Conservation (phyloP, 306 rosid species). For the Quercus robur region DNA sequence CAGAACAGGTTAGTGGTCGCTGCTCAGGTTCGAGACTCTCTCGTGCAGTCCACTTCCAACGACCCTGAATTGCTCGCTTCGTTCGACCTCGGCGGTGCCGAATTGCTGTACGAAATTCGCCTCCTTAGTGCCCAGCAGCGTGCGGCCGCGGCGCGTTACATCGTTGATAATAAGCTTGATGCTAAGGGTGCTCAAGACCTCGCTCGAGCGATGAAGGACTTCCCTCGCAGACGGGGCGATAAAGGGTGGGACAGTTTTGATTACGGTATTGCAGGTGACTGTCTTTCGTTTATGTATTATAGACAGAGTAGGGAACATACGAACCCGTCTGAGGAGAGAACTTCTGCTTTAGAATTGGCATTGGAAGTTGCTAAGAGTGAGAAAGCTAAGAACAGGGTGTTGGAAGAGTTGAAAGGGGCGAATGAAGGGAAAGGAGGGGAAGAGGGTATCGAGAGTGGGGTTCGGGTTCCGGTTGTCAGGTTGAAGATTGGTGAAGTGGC, state of each 20-base stretch:
- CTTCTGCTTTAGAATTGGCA: constrained; percentile 47
- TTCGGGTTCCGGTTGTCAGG: constrained; percentile 78
- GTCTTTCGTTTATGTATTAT: constrained; percentile 64
- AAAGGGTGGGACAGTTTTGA: constrained; percentile 68
- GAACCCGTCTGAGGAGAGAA: constrained; percentile 43
- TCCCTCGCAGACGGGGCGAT: constrained; percentile 62
- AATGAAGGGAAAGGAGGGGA: background rate
- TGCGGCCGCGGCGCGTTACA: constrained; percentile 51
- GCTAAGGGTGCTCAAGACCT: constrained; percentile 54
- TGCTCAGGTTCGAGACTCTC: constrained; percentile 74
- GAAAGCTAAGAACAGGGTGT: constrained; percentile 35
- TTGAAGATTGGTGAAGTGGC: constrained; percentile 81
- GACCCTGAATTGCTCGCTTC: constrained; percentile 39
- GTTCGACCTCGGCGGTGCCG: constrained; percentile 70
- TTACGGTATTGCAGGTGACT: constrained; percentile 63
- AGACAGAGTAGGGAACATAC: constrained; percentile 60
- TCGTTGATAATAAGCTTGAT: constrained; percentile 41
- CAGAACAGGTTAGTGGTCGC: constrained; percentile 72
- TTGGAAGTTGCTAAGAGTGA: constrained; percentile 50
- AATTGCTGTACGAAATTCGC: constrained; percentile 65
- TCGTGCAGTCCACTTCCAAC: constrained; percentile 34
- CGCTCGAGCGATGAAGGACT: constrained; percentile 79
- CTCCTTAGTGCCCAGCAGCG: constrained; percentile 59
- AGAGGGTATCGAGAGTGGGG: background rate
- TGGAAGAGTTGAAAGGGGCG: constrained; percentile 31